Percentiles rank a stretch among this genome's conserved stretches.
Conservation (phyloP, 768 basidiomycete genomes). For the Boletus rubescentipes region DNA sequence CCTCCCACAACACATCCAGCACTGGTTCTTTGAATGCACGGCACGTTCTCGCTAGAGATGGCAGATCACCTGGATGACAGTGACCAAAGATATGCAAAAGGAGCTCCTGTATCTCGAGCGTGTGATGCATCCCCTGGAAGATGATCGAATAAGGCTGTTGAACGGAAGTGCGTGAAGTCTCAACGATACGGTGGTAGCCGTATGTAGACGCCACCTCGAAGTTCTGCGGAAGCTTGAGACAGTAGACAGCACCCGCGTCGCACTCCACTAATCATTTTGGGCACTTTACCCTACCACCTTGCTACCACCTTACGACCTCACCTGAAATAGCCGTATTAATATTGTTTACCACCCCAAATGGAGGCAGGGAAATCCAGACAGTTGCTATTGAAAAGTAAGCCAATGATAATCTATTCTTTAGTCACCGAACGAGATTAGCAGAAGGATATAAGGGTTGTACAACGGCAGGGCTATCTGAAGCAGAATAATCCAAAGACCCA, state of each 20-base stretch:
- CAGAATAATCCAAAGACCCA: neutral
- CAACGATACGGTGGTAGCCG: too few relatives aligned
- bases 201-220: too few relatives aligned
- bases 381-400: neutral
- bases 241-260: too few relatives aligned
- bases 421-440: neutral
- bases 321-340: neutral
- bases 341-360: neutral
- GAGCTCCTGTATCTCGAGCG: neutral
- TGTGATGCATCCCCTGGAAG: too few relatives aligned
- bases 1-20: neutral
- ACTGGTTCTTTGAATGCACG: neutral
- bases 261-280: too few relatives aligned
- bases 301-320: too few relatives aligned
- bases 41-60: neutral
- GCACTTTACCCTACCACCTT: too few relatives aligned
- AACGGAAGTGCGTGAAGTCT: too few relatives aligned
- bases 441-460: neutral
- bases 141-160: too few relatives aligned
- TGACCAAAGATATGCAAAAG: too few relatives aligned
- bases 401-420: neutral
- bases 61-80: too few relatives aligned
- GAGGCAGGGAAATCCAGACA: neutral
- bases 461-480: neutral
- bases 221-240: too few relatives aligned